Conservation (phyloP, 2,329 filamentous ascomycete genomes). For the Botrytis aclada region DNA sequence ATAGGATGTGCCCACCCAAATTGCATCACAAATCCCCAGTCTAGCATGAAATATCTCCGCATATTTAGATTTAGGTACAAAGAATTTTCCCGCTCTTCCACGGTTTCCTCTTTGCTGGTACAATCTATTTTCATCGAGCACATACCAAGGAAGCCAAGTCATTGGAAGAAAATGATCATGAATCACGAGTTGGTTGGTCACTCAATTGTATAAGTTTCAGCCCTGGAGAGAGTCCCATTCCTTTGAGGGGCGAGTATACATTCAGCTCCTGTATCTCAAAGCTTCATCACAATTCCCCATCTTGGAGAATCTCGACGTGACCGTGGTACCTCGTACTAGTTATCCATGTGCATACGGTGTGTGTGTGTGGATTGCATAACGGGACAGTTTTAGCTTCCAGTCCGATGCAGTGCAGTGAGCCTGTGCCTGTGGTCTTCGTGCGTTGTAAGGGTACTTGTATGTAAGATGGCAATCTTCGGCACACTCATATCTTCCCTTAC, state of each 20-base stretch:
- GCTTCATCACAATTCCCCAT: constrained; percentile 3
- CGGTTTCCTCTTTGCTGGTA: neutral
- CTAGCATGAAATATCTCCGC: neutral
- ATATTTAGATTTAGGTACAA: neutral
- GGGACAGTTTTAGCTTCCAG: neutral
- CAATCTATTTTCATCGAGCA: neutral
- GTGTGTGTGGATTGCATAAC: constrained; percentile 1
- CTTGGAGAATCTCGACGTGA: neutral
- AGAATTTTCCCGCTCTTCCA: constrained; percentile 8
- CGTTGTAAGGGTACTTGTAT: neutral
- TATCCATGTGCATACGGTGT: constrained; percentile 3
- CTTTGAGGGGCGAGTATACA: neutral
- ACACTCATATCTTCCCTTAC: neutral
- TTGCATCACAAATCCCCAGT: constrained; percentile 7
- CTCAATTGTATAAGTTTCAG: neutral
- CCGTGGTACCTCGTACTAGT: neutral
- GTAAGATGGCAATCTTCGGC: neutral
- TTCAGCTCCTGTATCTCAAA: neutral
- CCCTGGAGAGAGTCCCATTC: neutral
- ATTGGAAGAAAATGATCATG: neutral
- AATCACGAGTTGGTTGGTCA: neutral
- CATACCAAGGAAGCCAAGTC: neutral
- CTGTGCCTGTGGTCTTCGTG: neutral
- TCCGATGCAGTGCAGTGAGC: constrained; percentile 1
- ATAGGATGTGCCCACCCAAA: neutral